Percentiles rank a stretch among this genome's conserved stretches.
phyloP scores from a whole-genome alignment of 192 early-diverging fungal species.

The Jimgerdemannia flammicorona region DNA sequence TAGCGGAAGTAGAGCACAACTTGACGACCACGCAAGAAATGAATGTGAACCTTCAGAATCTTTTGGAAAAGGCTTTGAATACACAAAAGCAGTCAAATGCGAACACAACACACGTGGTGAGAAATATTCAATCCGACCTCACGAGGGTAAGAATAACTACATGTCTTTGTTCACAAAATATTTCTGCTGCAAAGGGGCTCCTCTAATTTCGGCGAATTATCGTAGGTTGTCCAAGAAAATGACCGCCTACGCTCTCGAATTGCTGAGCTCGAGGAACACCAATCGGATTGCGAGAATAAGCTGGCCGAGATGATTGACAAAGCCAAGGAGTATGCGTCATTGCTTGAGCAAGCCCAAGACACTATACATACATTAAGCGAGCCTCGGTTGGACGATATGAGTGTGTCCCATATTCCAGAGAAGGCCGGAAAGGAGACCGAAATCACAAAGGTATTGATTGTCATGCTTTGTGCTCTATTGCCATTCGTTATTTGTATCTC shows the following conservation, averaged over 20 bases:
- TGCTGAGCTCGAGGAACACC: constrained; percentile 51
- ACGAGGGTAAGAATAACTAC: constrained; percentile 30
- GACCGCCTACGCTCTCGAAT: constrained; percentile 44
- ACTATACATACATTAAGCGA: constrained; percentile 51
- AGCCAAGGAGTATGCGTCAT: constrained; percentile 53
- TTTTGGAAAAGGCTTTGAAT: constrained; percentile 46
- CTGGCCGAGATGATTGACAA: constrained; percentile 50
- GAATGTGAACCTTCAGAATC: constrained; percentile 49
- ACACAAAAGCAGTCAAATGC: constrained; percentile 53
- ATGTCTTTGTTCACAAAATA: not conserved
- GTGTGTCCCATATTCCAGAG: not conserved
- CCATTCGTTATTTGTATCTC: no score
- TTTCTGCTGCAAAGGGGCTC: not conserved
- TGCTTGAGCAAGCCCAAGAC: constrained; percentile 56
- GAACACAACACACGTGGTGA: constrained; percentile 55
- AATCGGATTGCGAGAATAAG: constrained; percentile 49
- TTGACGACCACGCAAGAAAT: constrained; percentile 48
- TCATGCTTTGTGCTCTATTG: not conserved
- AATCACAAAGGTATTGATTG: constrained; percentile 29
- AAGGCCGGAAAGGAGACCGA: constrained; percentile 21
- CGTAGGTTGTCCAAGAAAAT: constrained; percentile 43
- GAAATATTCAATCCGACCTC: constrained; percentile 54
- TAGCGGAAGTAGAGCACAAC: constrained; percentile 54
- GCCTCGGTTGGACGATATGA: constrained; percentile 31
- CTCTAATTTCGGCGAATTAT: not conserved